Evolutionary conservation across 768 basidiomycete species (phyloP).

Genomic region (Nidula microcarpa): DNA sequence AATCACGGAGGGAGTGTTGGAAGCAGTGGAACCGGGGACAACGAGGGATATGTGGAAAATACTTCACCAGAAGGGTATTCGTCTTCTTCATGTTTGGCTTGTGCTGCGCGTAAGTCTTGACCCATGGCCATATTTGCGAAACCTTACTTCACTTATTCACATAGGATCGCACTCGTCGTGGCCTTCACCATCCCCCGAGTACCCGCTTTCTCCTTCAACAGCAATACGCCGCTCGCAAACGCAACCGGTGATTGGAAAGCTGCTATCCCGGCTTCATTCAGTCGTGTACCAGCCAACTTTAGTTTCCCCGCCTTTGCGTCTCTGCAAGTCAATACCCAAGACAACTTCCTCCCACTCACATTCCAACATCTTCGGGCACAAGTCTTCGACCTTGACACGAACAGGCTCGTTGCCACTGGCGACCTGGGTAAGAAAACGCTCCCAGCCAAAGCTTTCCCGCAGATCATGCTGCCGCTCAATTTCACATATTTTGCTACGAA

Average conservation of each 20-base stretch:
- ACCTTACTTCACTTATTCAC: constrained; percentile 5
- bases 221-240: constrained; percentile 48
- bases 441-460: constrained; percentile 62
- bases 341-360: constrained; percentile 75
- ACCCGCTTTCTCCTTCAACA: constrained; percentile 65
- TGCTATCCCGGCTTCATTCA: constrained; percentile 61
- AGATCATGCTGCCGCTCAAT: constrained; percentile 71
- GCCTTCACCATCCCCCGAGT: constrained; percentile 84
- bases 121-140: not conserved
- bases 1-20: constrained; percentile 56
- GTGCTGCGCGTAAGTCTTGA: constrained; percentile 46
- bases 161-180: constrained; percentile 64
- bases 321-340: constrained; percentile 71
- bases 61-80: constrained; percentile 69
- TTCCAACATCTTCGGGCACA: constrained; percentile 65
- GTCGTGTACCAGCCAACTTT: constrained; percentile 82
- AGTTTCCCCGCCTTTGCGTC: constrained; percentile 77
- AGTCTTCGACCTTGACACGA: constrained; percentile 68
- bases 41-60: constrained; percentile 74
- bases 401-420: constrained; percentile 64
- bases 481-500: constrained; percentile 84
- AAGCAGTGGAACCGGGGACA: constrained; percentile 77
- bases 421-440: constrained; percentile 55
- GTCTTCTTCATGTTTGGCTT: constrained; percentile 67
- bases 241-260: constrained; percentile 57